These are phyloP conservation scores for Alternaria postmessia DNA, from an alignment of 2,329 filamentous ascomycete genomes.

Conservation along the genomic window DNA sequence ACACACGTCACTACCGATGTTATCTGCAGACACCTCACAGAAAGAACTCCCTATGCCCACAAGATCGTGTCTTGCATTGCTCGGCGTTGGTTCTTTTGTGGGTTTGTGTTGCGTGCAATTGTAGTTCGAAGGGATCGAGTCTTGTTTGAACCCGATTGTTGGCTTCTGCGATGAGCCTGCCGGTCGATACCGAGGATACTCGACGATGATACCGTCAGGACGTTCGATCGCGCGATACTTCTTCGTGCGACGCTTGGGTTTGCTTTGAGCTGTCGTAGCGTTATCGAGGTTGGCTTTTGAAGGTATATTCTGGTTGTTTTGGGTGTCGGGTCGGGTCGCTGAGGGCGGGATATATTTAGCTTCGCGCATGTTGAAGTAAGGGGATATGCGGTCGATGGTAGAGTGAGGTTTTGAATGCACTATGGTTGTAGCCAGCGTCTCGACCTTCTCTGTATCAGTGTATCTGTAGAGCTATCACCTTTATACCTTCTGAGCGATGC, in stretches of 20 bases:
- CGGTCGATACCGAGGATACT: slow-evolving; percentile 25
- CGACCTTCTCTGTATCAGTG: background rate
- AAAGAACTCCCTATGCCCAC: background rate
- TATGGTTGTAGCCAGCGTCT: background rate
- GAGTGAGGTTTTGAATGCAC: background rate
- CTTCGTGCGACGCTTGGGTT: slow-evolving; percentile 9
- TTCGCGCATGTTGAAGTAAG: background rate
- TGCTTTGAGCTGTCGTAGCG: slow-evolving; percentile 4
- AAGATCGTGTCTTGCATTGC: background rate
- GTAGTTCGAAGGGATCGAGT: background rate
- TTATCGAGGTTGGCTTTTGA: slow-evolving; percentile 2
- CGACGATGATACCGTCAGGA: slow-evolving; percentile 28
- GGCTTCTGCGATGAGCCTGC: background rate
- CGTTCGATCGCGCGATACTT: slow-evolving; percentile 23
- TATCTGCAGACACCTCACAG: background rate
- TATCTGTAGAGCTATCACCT: background rate
- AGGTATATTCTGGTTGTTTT: background rate
- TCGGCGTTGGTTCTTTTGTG: background rate
- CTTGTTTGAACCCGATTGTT: slow-evolving; percentile 4
- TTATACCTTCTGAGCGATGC: slow-evolving; percentile 1
- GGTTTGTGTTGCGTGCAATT: background rate
- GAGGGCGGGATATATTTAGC: background rate
- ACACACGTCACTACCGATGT: background rate
- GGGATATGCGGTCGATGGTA: background rate
- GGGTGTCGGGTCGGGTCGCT: background rate